These are phyloP conservation scores for Diaporthe capsici DNA, from an alignment of 2,329 filamentous ascomycete species.

Conservation along the genomic window DNA sequence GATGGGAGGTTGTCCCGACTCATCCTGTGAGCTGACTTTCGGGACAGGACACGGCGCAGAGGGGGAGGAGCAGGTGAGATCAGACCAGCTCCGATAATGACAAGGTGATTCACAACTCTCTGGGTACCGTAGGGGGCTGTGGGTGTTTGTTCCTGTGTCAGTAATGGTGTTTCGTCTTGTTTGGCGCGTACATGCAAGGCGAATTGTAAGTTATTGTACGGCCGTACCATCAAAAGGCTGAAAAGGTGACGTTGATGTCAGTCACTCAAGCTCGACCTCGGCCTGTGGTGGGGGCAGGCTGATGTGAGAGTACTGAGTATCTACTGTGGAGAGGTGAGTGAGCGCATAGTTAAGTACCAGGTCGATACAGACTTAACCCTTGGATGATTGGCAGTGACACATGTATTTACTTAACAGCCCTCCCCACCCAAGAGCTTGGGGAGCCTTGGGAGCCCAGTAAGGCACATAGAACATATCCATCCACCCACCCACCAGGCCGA, in stretches of 20 bases:
- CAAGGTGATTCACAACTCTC: background rate
- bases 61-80: conserved; percentile 1
- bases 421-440: background rate
- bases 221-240: background rate
- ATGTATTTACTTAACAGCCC: background rate
- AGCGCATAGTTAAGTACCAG: background rate
- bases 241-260: conserved; percentile 15
- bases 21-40: conserved; percentile 42
- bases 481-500: background rate
- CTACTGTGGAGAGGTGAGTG: background rate
- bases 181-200: background rate
- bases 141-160: background rate
- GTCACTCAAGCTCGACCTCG: background rate
- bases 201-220: background rate
- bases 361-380: rapidly evolving
- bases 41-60: background rate
- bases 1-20: conserved; percentile 56
- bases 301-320: background rate
- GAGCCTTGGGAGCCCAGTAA: background rate
- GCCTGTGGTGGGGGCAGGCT: background rate
- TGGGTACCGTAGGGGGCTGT: background rate
- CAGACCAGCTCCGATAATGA: background rate
- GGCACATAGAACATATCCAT: background rate
- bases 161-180: background rate
- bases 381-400: rapidly evolving